Percentiles rank a stretch among this genome's conserved stretches.
Evolutionary conservation across 306 rosid genomes (phyloP).

Genomic region (Clitoria ternatea): DNA sequence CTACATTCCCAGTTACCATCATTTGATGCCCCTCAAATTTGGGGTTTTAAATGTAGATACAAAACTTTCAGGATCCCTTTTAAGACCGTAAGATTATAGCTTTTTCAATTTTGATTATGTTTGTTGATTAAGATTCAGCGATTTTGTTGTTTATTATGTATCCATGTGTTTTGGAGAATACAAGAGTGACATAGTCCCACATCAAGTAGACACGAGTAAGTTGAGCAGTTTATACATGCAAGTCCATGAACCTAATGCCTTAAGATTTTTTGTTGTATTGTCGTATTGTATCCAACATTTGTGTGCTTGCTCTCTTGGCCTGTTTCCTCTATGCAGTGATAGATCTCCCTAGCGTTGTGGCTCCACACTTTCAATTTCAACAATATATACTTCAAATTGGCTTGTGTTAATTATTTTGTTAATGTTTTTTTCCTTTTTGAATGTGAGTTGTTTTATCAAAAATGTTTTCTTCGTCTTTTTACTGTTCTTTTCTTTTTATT

Average conservation of each 20-base stretch:
- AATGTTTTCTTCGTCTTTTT: too few species aligned
- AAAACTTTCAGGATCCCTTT: slow-evolving; percentile 76
- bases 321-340: too few species aligned
- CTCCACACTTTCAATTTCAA: too few species aligned
- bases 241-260: too few species aligned
- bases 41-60: slow-evolving; percentile 80
- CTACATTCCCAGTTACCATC: slow-evolving; percentile 66
- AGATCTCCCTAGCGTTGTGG: too few species aligned
- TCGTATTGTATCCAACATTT: too few species aligned
- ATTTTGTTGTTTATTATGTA: slow-evolving; percentile 19
- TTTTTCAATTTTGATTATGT: slow-evolving; percentile 10
- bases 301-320: too few species aligned
- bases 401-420: not conserved
- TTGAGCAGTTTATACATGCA: too few species aligned
- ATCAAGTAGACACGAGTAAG: too few species aligned
- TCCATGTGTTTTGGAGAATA: too few species aligned
- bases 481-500: slow-evolving; percentile 4
- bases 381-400: slow-evolving; percentile 32
- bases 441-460: slow-evolving; percentile 9
- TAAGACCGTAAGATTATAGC: slow-evolving; percentile 70
- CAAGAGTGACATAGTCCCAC: too few species aligned
- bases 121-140: slow-evolving; percentile 11
- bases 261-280: too few species aligned
- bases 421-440: slow-evolving; percentile 5
- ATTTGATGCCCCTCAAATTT: slow-evolving; percentile 56